Base-by-base conservation (phyloP, 805 yeast species). In the Hanseniaspora pseudoguilliermondii region DNA sequence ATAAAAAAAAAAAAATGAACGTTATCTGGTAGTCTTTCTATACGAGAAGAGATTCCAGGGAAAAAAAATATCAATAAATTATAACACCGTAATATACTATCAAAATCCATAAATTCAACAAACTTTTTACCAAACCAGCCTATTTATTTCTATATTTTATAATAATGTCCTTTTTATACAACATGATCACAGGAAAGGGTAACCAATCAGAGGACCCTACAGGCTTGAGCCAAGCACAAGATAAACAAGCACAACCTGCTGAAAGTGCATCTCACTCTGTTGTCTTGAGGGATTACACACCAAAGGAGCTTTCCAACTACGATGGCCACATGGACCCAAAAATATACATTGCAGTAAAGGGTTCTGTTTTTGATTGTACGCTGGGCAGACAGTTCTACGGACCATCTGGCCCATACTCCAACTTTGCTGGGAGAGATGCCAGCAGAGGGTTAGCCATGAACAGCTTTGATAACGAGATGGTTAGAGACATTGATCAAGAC, bases 341-440 rank as follows among this genome's bases (percentile, higher is more conserved):
- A 63, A 87, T 91, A n/a, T 84, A 83, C 64, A 78, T 91, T 59
- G 93, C 87, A 0, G 87, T 91, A n/a, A 80, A 76, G 61, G 95
- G 96, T 0, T 82, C 76, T 27, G 95, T 91, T 2, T 91, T 78
- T 64, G 96, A 91, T 64, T 95, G 88, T 21, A 73, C 86, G 5
- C 73, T 74, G 11, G 95, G 95, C 0, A 79, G 90, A 60, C 78
- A 79, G 48, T 90, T 91, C 66, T 91, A 91, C 68, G 97, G 97
- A 0, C 97, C 97, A 7, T 86, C 91, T 34, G 97, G 97, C 0
- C 95, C 96, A 0, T 91, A 91, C 70, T 82, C 86, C 44, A 87
- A 86, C 65, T 91, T 91, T 74, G 97, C 97, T 0, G 97, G 97
- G 1, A 84, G 86, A 61, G 97, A 91, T 70, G 97, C 97, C 3